These are phyloP conservation scores for Alternaria sp. DNA, from an alignment of 2,329 filamentous ascomycete genomes.

Conservation along the genomic window DNA sequence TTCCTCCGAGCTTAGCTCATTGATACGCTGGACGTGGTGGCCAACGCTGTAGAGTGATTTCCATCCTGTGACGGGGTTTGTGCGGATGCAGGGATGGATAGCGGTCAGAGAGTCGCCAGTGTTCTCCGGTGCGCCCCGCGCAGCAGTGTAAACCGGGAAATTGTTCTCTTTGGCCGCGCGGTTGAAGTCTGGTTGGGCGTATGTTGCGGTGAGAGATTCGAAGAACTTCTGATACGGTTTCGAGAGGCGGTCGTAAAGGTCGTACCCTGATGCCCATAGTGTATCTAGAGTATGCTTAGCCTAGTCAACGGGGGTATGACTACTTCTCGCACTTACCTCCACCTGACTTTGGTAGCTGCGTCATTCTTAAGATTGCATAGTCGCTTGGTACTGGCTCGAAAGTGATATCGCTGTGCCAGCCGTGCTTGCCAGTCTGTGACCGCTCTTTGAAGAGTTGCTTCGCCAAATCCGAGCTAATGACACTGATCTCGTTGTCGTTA, in stretches of 20 bases:
- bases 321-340: slow-evolving; percentile 51
- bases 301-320: not conserved
- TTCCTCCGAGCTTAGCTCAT: slow-evolving; percentile 54
- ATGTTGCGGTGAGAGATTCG: slow-evolving; percentile 55
- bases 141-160: slow-evolving; percentile 56
- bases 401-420: slow-evolving; percentile 60
- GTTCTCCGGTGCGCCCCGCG: slow-evolving; percentile 62
- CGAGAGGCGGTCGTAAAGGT: slow-evolving; percentile 59
- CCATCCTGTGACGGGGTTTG: slow-evolving; percentile 49
- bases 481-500: slow-evolving; percentile 49
- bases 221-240: slow-evolving; percentile 58
- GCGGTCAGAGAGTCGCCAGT: slow-evolving; percentile 58
- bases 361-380: slow-evolving; percentile 46
- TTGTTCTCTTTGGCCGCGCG: slow-evolving; percentile 47
- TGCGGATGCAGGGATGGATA: slow-evolving; percentile 64
- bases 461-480: slow-evolving; percentile 46
- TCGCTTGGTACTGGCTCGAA: slow-evolving; percentile 51
- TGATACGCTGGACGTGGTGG: slow-evolving; percentile 50
- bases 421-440: slow-evolving; percentile 56
- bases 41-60: slow-evolving; percentile 58
- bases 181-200: slow-evolving; percentile 53
- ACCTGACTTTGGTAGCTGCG: slow-evolving; percentile 42
- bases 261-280: slow-evolving; percentile 47
- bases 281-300: slow-evolving; percentile 28
- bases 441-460: slow-evolving; percentile 43